Evolutionary conservation across 2,329 filamentous ascomycete genomes (phyloP), one percentile per base, ranked within the genome.

Genomic region (Pestalotiopsis sp.): DNA sequence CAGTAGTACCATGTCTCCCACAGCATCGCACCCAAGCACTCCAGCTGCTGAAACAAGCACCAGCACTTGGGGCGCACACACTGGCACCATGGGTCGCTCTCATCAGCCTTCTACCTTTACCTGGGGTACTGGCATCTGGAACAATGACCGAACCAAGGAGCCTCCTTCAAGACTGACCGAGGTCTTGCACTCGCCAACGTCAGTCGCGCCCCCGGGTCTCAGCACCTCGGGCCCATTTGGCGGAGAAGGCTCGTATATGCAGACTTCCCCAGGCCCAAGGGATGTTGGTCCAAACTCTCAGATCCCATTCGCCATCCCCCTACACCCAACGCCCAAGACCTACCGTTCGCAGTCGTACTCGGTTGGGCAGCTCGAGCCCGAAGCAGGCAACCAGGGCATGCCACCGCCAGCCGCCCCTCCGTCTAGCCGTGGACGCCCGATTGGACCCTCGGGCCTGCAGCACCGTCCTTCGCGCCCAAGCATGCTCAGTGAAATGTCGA

Each of bases 341-440:
- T 96, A 97, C 74, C 91, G 96, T 57, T 99, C 96, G 5, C 94
- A 98, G 79, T 98, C 96, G 4, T 98, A 98, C 79, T 98, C 95
- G 0, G 95, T 97, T 61, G 94, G 94, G 4, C 94, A 98, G 77
- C 84, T 94, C 69, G 94, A 97, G 65, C 87, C 90, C 1, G 92
- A 95, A 68, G 80, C 80, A 1, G 74, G 80, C 14, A 75, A 74
- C 3, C 73, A 40, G 20, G 24, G 14, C 17, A 4, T 62, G 9
- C 56, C 58, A 11, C 81, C 14, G 75, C 79, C 2, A 80, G 85
- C 30, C 30, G 30, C 77, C 81, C 79, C 85, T 24, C 77, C 88
- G 56, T 78, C 83, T 13, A 82, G 85, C n/a, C 83, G 88, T 61
- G 80, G 84, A 62, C 84, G 86, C 63, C 75, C 82, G 44, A 73